phyloP scores from a whole-genome alignment of 2,329 filamentous ascomycete genomes.

The Gyromitra esculenta region DNA sequence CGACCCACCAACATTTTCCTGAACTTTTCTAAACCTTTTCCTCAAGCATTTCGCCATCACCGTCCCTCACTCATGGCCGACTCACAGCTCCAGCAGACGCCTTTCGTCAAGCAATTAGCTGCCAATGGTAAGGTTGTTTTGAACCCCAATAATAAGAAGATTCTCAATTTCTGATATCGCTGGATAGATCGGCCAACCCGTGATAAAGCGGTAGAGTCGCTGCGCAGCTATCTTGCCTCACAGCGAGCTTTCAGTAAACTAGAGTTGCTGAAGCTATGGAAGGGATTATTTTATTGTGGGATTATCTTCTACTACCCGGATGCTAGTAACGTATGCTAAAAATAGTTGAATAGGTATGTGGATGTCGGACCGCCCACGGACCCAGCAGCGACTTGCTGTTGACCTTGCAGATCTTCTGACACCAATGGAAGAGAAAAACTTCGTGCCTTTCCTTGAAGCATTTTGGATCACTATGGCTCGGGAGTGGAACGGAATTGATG shows the following conservation, averaged over 20 bases:
- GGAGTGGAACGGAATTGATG: conserved; percentile 66
- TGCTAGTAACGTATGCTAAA: conserved; percentile 27
- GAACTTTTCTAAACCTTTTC: conserved; percentile 11
- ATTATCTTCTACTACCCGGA: not conserved
- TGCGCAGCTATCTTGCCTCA: conserved; percentile 76
- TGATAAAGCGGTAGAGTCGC: conserved; percentile 78
- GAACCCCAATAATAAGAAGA: not conserved
- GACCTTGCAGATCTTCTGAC: conserved; percentile 76
- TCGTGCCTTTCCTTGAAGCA: conserved; percentile 64
- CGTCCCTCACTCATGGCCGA: conserved; percentile 41
- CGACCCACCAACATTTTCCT: conserved; percentile 21
- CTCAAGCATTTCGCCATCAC: conserved; percentile 13
- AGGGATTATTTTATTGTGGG: conserved; percentile 85
- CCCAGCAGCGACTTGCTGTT: conserved; percentile 82
- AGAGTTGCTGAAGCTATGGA: conserved; percentile 90
- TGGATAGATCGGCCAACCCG: conserved; percentile 77
- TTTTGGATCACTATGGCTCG: conserved; percentile 65
- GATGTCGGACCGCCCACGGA: conserved; percentile 90
- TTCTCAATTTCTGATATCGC: conserved; percentile 18
- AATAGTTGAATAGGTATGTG: conserved; percentile 63
- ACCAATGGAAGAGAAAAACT: conserved; percentile 53
- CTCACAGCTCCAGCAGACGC: conserved; percentile 58
- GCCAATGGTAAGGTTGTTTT: conserved; percentile 72
- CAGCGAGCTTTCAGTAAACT: conserved; percentile 69
- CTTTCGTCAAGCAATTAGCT: conserved; percentile 84